Conservation (phyloP, 345 rosid genomes). For the Streptanthus diversifolius region DNA sequence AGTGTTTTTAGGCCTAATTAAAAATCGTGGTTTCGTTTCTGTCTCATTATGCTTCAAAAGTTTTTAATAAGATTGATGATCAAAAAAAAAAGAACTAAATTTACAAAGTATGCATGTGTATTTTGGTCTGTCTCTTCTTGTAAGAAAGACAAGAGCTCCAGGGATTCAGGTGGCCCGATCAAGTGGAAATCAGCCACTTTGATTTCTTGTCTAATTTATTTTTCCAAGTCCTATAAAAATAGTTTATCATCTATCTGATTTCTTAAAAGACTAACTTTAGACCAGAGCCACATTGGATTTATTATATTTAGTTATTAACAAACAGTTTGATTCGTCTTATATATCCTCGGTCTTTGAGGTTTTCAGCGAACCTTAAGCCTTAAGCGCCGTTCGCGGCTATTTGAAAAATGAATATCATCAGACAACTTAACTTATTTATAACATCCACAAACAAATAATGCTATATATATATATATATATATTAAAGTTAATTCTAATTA, state of each 20-base stretch:
- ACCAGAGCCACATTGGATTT: constrained; percentile 19
- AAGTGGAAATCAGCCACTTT: constrained; percentile 32
- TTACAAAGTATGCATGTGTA: constrained; percentile 22
- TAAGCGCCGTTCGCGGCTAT: constrained; percentile 37
- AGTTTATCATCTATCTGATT: not conserved
- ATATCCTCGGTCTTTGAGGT: constrained; percentile 37
- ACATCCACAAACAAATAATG: constrained; percentile 12
- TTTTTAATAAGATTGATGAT: not conserved
- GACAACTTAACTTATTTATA: constrained; percentile 10
- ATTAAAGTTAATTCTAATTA: not conserved
- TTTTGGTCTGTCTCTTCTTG: constrained; percentile 18
- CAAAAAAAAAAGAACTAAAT: not conserved
- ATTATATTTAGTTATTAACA: not conserved
- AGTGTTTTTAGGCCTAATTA: not conserved
- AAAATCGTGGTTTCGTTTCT: not conserved
- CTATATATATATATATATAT: not conserved
- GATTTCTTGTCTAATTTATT: constrained; percentile 17
- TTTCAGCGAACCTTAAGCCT: constrained; percentile 39
- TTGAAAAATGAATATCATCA: constrained; percentile 20
- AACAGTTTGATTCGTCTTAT: constrained; percentile 10
- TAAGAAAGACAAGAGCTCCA: constrained; percentile 31
- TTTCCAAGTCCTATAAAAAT: constrained; percentile 13
- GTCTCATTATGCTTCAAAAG: not conserved
- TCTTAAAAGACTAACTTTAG: not conserved
- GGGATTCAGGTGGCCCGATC: constrained; percentile 33